A percentile compares a stretch with the other conserved stretches of the same genome.
Evolutionary conservation across 2,329 filamentous ascomycete species (phyloP).

Genomic region (Ophiostoma himal-ulmi): DNA sequence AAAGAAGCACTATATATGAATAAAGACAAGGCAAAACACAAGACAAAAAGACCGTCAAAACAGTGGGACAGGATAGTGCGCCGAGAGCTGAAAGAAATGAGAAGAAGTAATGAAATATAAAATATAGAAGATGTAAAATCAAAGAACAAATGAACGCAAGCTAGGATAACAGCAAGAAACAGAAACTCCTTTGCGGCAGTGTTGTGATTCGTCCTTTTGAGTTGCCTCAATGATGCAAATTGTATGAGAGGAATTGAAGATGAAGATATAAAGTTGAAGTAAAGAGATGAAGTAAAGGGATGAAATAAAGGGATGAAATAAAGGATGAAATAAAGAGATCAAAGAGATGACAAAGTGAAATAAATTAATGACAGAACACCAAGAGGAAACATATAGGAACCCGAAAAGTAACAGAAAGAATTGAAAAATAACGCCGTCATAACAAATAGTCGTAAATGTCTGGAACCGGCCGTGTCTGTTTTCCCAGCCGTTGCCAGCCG

Average conservation of each 20-base stretch:
- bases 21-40: background rate
- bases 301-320: background rate
- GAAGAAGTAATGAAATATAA: background rate
- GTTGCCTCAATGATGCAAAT: slow-evolving; percentile 22
- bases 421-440: slow-evolving; percentile 7
- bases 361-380: background rate
- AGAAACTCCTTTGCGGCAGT: slow-evolving; percentile 10
- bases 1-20: background rate
- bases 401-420: background rate
- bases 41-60: background rate
- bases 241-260: slow-evolving; percentile 10
- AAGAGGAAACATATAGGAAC: background rate
- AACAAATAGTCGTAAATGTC: slow-evolving; percentile 12
- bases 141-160: slow-evolving; percentile 4
- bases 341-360: background rate
- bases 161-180: background rate
- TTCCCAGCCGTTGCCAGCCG: slow-evolving; percentile 11
- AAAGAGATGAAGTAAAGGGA: background rate
- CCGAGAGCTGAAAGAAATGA: background rate
- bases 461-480: background rate
- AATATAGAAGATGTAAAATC: background rate
- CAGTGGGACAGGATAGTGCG: background rate
- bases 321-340: background rate
- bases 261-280: background rate
- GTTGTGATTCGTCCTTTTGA: slow-evolving; percentile 17